Conservation (phyloP, 257 asterid species). For the Eustoma russellianum region DNA sequence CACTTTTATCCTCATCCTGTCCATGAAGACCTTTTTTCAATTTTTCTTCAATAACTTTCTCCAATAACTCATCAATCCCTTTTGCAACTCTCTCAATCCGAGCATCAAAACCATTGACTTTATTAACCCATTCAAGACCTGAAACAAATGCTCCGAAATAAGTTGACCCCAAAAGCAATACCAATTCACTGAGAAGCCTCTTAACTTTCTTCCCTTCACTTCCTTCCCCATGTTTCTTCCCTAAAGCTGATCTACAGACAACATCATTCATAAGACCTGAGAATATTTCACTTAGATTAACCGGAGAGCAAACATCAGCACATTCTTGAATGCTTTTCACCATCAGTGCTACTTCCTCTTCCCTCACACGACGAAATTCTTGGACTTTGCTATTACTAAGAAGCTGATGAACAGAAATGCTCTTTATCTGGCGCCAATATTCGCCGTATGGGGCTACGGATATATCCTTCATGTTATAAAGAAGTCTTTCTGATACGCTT, state of each 20-base stretch:
- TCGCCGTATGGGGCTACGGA: conserved; percentile 26
- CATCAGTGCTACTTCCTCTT: conserved; percentile 21
- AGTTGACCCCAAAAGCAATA: conserved; percentile 13
- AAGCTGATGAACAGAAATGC: conserved; percentile 25
- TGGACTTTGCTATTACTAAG: conserved; percentile 26
- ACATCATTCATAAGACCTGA: conserved; percentile 6
- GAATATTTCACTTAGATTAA: conserved; percentile 23
- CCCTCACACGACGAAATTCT: conserved; percentile 13
- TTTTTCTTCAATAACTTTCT: conserved; percentile 19
- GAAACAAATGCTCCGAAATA: conserved; percentile 21
- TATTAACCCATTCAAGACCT: conserved; percentile 26
- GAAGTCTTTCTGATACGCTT: conserved; percentile 8
- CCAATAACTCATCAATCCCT: conserved; percentile 22
- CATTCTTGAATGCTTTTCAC: conserved; percentile 10
- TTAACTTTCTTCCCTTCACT: conserved; percentile 14
- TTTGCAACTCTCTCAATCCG: conserved; percentile 11
- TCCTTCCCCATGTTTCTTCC: conserved; percentile 17
- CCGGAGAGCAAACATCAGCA: neutral
- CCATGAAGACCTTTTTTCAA: neutral
- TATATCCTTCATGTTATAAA: conserved; percentile 17
- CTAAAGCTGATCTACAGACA: conserved; percentile 23
- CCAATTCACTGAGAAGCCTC: conserved; percentile 11
- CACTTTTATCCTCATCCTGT: neutral
- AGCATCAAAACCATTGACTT: conserved; percentile 21
- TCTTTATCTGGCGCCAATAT: conserved; percentile 30